phyloP scores from a whole-genome alignment of 441 rosid species.

The Populus hybrid region DNA sequence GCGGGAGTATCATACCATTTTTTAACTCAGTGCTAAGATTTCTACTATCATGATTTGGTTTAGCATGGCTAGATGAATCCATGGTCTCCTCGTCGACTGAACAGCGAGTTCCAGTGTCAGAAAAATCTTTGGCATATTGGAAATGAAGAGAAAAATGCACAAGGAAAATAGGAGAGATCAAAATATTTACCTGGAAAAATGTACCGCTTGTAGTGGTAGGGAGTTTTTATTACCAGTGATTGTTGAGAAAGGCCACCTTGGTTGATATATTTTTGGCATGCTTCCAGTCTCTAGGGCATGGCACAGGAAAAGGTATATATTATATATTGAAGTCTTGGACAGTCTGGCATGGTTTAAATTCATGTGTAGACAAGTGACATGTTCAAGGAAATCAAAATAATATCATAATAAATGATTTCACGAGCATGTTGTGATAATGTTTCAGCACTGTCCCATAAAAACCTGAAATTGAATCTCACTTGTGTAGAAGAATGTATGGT shows the following conservation, averaged over 20 bases:
- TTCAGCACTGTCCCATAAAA: background rate
- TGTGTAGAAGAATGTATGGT: background rate
- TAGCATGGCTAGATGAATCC: slow-evolving; percentile 18
- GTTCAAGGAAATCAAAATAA: background rate
- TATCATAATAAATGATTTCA: slow-evolving; percentile 12
- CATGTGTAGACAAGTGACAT: background rate
- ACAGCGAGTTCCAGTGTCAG: background rate
- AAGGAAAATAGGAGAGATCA: background rate
- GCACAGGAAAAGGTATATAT: slow-evolving; percentile 8
- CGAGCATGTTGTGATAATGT: slow-evolving; percentile 5
- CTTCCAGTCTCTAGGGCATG: slow-evolving; percentile 42
- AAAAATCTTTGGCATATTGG: background rate
- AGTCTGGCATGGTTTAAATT: background rate
- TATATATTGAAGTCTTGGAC: background rate
- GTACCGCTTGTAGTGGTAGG: slow-evolving; percentile 61
- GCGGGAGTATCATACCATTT: slow-evolving; percentile 30
- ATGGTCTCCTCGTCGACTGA: slow-evolving; percentile 36
- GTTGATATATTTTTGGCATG: slow-evolving; percentile 52
- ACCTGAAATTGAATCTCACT: background rate
- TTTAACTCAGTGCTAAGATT: slow-evolving; percentile 35
- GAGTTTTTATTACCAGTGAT: slow-evolving; percentile 38
- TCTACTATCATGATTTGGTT: slow-evolving; percentile 17
- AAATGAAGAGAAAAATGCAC: too few relatives aligned
- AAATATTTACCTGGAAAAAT: slow-evolving; percentile 60
- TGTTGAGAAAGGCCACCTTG: slow-evolving; percentile 58